These are phyloP conservation scores for Apiotrichum domesticum DNA, from an alignment of 1,284 basidiomycete genomes.

Conservation along the genomic window DNA sequence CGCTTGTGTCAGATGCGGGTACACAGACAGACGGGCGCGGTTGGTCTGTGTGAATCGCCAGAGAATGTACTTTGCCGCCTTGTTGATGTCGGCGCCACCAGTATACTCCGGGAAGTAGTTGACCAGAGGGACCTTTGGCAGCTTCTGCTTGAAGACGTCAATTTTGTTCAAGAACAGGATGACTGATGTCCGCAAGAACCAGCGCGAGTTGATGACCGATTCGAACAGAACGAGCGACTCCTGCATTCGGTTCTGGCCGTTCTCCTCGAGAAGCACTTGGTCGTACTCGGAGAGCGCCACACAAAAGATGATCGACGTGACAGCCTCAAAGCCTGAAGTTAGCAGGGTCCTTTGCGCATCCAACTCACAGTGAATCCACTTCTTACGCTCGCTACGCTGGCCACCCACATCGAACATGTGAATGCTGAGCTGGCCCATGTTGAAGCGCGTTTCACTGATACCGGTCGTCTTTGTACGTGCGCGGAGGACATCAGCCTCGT, in stretches of 20 bases:
- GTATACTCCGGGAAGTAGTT: slow-evolving; percentile 93
- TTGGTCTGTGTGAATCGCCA: slow-evolving; percentile 98
- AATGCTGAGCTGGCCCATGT: slow-evolving; percentile 51
- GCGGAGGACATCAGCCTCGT: slow-evolving; percentile 80
- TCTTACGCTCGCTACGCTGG: slow-evolving; percentile 86
- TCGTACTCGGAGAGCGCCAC: slow-evolving; percentile 92
- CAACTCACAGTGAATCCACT: slow-evolving; percentile 78
- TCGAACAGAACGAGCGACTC: slow-evolving; percentile 92
- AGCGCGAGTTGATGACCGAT: slow-evolving; percentile 92
- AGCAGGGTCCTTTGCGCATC: neutral
- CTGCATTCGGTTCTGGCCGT: slow-evolving; percentile 81
- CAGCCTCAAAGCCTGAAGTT: slow-evolving; percentile 66
- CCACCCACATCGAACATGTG: slow-evolving; percentile 90
- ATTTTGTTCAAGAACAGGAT: slow-evolving; percentile 95
- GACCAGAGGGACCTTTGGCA: slow-evolving; percentile 79
- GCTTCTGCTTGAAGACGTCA: slow-evolving; percentile 88
- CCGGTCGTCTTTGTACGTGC: slow-evolving; percentile 88
- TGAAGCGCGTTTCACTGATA: slow-evolving; percentile 76
- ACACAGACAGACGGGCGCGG: slow-evolving; percentile 75
- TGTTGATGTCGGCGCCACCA: slow-evolving; percentile 82
- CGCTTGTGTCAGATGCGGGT: slow-evolving; percentile 70
- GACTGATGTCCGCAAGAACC: slow-evolving; percentile 90
- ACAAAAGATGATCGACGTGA: slow-evolving; percentile 93
- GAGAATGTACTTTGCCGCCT: slow-evolving; percentile 94
- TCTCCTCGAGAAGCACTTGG: slow-evolving; percentile 73